Percentiles rank a stretch among this genome's conserved stretches.
Conservation (phyloP, 257 asterid species). For the Coffea canephora region DNA sequence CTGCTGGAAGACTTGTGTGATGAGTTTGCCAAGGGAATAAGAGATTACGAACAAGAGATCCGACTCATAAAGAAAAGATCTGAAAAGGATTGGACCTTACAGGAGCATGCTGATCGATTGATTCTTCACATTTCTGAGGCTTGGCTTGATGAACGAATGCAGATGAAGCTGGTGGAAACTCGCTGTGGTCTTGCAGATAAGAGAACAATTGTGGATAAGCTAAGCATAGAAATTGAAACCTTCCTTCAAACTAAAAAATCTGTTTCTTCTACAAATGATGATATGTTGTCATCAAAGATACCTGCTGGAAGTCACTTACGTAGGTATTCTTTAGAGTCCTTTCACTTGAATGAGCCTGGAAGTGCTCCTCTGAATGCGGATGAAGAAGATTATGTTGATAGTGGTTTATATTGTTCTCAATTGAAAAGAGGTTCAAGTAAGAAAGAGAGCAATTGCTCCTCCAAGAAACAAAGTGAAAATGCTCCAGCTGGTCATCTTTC, state of each 20-base stretch:
- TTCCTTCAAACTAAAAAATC: slow-evolving; percentile 55
- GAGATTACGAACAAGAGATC: slow-evolving; percentile 58
- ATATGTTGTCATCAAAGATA: slow-evolving; percentile 15
- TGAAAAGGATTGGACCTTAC: slow-evolving; percentile 29
- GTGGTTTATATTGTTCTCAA: slow-evolving; percentile 24
- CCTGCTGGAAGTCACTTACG: slow-evolving; percentile 23
- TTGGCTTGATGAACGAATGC: slow-evolving; percentile 84
- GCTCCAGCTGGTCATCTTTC: slow-evolving; percentile 16
- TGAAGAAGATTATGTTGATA: slow-evolving; percentile 40
- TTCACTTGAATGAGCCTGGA: slow-evolving; percentile 48
- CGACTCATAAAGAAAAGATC: slow-evolving; percentile 49
- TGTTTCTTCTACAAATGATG: slow-evolving; percentile 22
- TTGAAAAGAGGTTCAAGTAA: slow-evolving; percentile 26
- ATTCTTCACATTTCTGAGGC: slow-evolving; percentile 90
- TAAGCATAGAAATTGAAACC: slow-evolving; percentile 58
- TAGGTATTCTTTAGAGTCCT: slow-evolving; percentile 45
- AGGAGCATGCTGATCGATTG: slow-evolving; percentile 44
- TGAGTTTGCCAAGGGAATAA: slow-evolving; percentile 78
- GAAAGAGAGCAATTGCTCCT: slow-evolving; percentile 22
- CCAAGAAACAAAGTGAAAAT: slow-evolving; percentile 22
- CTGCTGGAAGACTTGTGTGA: slow-evolving; percentile 81
- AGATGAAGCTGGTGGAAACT: slow-evolving; percentile 52
- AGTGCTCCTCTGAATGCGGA: slow-evolving; percentile 62
- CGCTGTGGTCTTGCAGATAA: slow-evolving; percentile 37
- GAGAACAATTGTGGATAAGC: slow-evolving; percentile 58